Base-by-base conservation (phyloP, 140 eudicot species). In the Ambrosia hybrid region DNA sequence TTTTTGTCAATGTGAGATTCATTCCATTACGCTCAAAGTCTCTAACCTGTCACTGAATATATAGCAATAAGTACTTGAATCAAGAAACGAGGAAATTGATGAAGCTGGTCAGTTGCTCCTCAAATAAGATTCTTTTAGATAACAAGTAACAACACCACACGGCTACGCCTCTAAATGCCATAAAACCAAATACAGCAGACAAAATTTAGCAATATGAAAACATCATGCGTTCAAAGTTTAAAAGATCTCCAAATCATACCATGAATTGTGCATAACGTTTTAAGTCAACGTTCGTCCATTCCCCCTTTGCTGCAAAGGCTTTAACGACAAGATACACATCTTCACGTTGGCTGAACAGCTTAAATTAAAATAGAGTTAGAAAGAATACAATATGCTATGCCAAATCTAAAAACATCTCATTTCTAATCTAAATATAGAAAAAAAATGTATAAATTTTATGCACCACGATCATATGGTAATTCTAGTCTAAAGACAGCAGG, bases 21-120 rank as follows among this genome's bases (percentile, higher is more conserved):
- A 88, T 70, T 49, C 99, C 99, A 88, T 90, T 94, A 76, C 88
- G 87, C 63, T 94, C 99, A 81, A 85, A 94, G 38, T 88, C 99
- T 86, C 75, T 85, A 84, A 94, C 81, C 99, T 94, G 99, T 90
- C 97, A 94, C 96, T 84, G 84, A 84, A 85, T 71, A 83, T 72
- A 74, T 75, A 70, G 58, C 73, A 82, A 84, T 86, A 84, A 86
- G 82, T 76, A 83, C 71, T 15, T 30, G 73, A 56, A 73, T 75
- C 46, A 39, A 41, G 17, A 81, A 56, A 73, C 73, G 38, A 39
- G 49, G 17, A 81, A 62, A 43, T 52, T 63, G 79, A 80, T 43
- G 39, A 61, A 75, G 38, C 16, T 68, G 17, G 57, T 59, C 12
- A 43, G 62, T 33, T 39, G 11, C 75, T 69, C 59, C 71, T 65